Evolutionary conservation across 169 alveolate species (phyloP), one percentile per base, ranked within the genome.

Genomic region (Fabrea salina): DNA sequence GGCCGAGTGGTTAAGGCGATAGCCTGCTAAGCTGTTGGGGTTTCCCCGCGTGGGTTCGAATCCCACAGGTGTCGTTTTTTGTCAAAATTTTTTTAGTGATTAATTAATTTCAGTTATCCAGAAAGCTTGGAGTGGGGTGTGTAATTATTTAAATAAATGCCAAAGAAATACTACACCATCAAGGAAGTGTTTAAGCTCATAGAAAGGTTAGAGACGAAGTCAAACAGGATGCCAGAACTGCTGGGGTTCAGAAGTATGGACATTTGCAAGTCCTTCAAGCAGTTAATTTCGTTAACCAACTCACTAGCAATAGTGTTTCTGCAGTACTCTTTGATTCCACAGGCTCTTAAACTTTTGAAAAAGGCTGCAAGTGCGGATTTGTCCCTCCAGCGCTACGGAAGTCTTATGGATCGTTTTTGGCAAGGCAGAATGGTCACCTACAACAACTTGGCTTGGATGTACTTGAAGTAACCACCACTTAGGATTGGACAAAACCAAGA

Each of bases 1-100:
- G 94, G 94, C 94, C 92, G 94, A 89, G 94, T 83, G 94, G 94
- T 89, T 89, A 89, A 89, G 92, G 92, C 94, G 92, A 82, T 85
- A 87, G 92, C 91, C 91, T 86, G 94, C 92, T 86, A 86, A 89
- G 92, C 89, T 87, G 80, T 78, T 89, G 94, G 94, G 92, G 79
- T 66, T 83, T 76, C 91, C n/a, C 93, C 93, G 94, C 94, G 91
- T 81, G 94, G 86, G 94, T 89, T 89, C 91, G 79, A 89, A 64
- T 87, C 94, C 84, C 94, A 83, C 92, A 89, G 91, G 89, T 87
- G 90, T 89, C 94, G 91, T 68, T 58, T 75, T 71, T 89, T 86
- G n/a, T n/a, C n/a, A n/a, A n/a, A n/a, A n/a, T n/a, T n/a, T n/a
- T n/a, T n/a, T n/a, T n/a, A n/a, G n/a, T n/a, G n/a, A n/a, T n/a